Evolutionary conservation across 805 yeast genomes (phyloP), one percentile per base, ranked within the genome.

Genomic region (Yarrowia keelungensis): DNA sequence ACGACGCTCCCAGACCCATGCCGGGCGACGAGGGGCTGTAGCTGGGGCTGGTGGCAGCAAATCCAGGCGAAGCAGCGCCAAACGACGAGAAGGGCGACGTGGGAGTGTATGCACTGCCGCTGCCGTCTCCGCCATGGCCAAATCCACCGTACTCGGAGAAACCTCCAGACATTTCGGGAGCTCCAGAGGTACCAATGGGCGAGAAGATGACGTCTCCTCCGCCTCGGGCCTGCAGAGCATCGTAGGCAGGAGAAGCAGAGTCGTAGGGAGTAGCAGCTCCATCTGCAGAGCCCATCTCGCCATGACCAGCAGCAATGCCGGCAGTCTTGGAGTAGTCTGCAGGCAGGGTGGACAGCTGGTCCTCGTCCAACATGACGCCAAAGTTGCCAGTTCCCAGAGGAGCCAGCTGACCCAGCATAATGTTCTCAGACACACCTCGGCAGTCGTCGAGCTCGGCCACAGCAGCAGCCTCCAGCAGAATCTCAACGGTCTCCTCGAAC

Each of bases 301-400:
- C 75, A 26, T 80, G 81, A 71, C 77, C 71, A 32, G 75, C 71
- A 70, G 77, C 68, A 19, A 39, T 38, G 2, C 56, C 67, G 32
- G 56, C 50, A n/a, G 54, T 47, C 62, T 79, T 64, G 73, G 81
- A 74, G 53, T 71, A 70, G 71, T 84, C 85, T n/a, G 83, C 80
- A 41, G 91, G 87, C 50, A 89, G 81, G 59, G 84, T 77, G 68
- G 89, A 87, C 76, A 94, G 83, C 83, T 92, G 87, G 75, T 87
- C 87, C 74, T 95, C 98, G 79, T 95, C 97, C 70, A 95, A 88
- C 88, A 91, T 88, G 46, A 95, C 94, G 77, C 95, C 98, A 76
- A 95, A 95, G 0, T 97, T 89, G 77, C 99, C 99, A 2, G 99
- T 95, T 80, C 99, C 99, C 74, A 95, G 86, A 70, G 99, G 98